Base-by-base conservation (phyloP, 441 rosid species). In the Gossypium gossypioides region DNA sequence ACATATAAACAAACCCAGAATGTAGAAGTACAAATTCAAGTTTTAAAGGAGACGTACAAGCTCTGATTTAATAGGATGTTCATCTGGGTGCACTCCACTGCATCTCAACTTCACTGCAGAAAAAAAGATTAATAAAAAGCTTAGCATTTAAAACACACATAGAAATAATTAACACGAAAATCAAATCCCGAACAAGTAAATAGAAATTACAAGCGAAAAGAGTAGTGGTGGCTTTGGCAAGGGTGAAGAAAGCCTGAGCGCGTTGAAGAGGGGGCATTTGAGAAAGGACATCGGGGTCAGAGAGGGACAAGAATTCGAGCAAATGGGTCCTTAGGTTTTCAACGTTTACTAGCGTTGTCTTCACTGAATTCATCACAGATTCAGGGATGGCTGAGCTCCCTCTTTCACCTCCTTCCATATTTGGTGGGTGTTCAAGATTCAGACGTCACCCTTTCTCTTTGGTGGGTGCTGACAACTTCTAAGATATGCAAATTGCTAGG, bases 21-120 rank as follows among this genome's bases (percentile, higher is more conserved):
- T 3, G 40, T 22, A 19, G 3, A 71, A 48, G 62, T 6, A 4
- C 66, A 66, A 69, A 73, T 44, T 12, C 13, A 61, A 66, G 18
- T 44, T 6, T 0, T 2, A 57, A 32, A 54, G 52, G 60, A 59
- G 2, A 79, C 84, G 77, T 86, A 92, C 99, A 44, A 92, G 89
- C 84, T 95, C 98, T 3, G 96, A 83, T 83, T 92, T 91, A 2
- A 91, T 83, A 32, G 88, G 93, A 86, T 93, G 98, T 54, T 89
- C 92, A 34, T 86, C 89, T 52, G 89, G 97, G 77, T 90, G 79
- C 68, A 85, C 82, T 6, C 99, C 98, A 59, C 55, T 80, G 71
- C 96, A 89, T 78, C 92, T 93, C 81, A 96, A 74, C 81, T 86
- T 88, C 91, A 96, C 97, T 91, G 84, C 57, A 75, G 72, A 19